phyloP scores from a whole-genome alignment of 1,284 basidiomycete species.

The Tilletia walkeri region DNA sequence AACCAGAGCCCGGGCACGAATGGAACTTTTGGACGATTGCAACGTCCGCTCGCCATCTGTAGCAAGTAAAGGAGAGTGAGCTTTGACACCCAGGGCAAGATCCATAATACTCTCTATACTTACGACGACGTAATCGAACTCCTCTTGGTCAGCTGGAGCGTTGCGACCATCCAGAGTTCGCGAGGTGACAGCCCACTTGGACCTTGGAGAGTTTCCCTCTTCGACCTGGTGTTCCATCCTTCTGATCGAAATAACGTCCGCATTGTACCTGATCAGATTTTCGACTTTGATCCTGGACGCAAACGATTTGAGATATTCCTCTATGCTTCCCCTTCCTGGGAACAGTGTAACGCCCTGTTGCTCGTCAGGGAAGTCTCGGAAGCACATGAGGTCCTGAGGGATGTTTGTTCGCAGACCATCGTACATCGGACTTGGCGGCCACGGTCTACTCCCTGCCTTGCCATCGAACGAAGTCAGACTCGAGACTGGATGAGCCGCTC shows the following conservation, averaged over 20 bases:
- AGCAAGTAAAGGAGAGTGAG: neutral
- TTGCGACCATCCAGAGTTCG: neutral
- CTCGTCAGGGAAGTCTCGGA: slow-evolving; percentile 38
- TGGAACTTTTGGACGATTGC: slow-evolving; percentile 59
- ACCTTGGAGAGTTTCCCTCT: neutral
- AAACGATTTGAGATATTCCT: slow-evolving; percentile 57
- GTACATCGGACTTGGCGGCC: slow-evolving; percentile 46
- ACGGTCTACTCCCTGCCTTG: neutral
- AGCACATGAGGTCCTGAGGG: slow-evolving; percentile 54
- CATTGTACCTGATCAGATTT: slow-evolving; percentile 43
- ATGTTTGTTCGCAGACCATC: slow-evolving; percentile 53
- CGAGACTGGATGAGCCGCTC: slow-evolving; percentile 23
- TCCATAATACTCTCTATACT: neutral
- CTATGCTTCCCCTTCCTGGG: slow-evolving; percentile 38
- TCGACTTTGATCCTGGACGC: slow-evolving; percentile 29
- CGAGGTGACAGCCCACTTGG: no score
- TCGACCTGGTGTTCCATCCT: neutral
- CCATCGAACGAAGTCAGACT: slow-evolving; percentile 1
- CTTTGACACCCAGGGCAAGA: neutral
- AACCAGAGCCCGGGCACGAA: slow-evolving; percentile 55
- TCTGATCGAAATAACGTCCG: slow-evolving; percentile 43
- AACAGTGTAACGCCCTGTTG: slow-evolving; percentile 22
- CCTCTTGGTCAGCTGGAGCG: neutral
- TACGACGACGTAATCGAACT: slow-evolving; percentile 35
- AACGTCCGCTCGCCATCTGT: slow-evolving; percentile 59